Evolutionary conservation across 176 grass and related monocot genomes (phyloP).

Genomic region (Zea luxurians): DNA sequence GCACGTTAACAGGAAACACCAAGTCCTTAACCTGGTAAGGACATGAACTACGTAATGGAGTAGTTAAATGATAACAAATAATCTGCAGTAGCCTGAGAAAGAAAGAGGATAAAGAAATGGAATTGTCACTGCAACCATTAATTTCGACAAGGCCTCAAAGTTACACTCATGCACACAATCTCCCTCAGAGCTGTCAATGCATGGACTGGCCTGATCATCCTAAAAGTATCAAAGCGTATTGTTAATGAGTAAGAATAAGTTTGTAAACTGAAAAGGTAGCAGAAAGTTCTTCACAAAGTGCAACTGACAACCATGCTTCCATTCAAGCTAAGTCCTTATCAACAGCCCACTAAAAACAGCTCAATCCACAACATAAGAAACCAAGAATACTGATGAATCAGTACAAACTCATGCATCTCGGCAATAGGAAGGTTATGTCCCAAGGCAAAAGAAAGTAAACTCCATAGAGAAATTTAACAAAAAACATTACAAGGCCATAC

Average conservation of each 20-base stretch:
- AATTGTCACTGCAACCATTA: constrained; percentile 46
- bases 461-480: neutral
- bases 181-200: constrained; percentile 27
- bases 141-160: constrained; percentile 55
- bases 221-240: constrained; percentile 36
- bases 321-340: constrained; percentile 13
- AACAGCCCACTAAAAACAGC: constrained; percentile 2
- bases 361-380: constrained; percentile 12
- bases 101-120: constrained; percentile 4
- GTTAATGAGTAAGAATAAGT: constrained; percentile 26
- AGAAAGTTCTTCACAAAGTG: constrained; percentile 16
- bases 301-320: neutral
- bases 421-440: neutral
- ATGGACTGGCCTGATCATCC: constrained; percentile 52
- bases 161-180: constrained; percentile 38
- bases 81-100: constrained; percentile 30
- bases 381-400: constrained; percentile 4
- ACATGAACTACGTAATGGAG: constrained; percentile 34
- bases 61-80: constrained; percentile 22
- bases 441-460: constrained; percentile 8
- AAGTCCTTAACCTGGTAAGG: constrained; percentile 58
- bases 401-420: neutral
- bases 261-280: constrained; percentile 4
- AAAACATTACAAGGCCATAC: neutral
- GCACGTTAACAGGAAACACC: constrained; percentile 58